Percentiles rank a stretch among this genome's conserved stretches.
phyloP scores from a whole-genome alignment of 2,329 filamentous ascomycete genomes.

The Trichoderma brevicompactum region DNA sequence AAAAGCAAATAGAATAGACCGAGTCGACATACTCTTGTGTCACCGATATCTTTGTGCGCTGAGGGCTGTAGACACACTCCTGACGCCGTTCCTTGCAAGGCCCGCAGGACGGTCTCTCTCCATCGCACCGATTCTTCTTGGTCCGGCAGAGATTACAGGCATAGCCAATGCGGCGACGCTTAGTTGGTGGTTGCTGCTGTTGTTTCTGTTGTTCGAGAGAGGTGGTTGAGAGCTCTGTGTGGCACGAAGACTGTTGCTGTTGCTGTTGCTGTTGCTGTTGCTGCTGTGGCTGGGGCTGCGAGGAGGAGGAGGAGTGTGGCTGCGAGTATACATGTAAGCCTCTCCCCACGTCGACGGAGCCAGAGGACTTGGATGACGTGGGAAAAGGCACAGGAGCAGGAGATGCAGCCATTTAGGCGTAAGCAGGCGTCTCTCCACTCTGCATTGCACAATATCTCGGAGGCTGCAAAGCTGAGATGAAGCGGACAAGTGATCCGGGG shows the following conservation, averaged over 20 bases:
- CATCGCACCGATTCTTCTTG: slow-evolving; percentile 24
- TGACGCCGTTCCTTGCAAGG: slow-evolving; percentile 26
- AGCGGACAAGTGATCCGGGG: slow-evolving; percentile 23
- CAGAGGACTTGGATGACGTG: not conserved
- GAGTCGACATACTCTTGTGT: slow-evolving; percentile 19
- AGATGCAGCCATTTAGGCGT: slow-evolving; percentile 17
- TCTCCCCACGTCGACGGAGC: slow-evolving; percentile 7
- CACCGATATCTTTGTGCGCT: slow-evolving; percentile 23
- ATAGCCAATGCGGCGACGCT: slow-evolving; percentile 21
- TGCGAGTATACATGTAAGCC: not conserved
- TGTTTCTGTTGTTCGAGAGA: not conserved
- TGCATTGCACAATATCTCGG: not conserved
- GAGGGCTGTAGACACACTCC: slow-evolving; percentile 24
- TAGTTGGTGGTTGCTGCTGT: slow-evolving; percentile 7
- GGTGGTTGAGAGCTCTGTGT: slow-evolving; percentile 5
- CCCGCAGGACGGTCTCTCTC: slow-evolving; percentile 20
- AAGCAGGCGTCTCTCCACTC: slow-evolving; percentile 16
- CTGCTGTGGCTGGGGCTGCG: slow-evolving; percentile 17
- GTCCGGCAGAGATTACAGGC: slow-evolving; percentile 20
- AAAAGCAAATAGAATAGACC: no score
- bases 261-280: slow-evolving; percentile 7
- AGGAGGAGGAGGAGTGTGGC: not conserved
- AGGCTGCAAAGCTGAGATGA: slow-evolving; percentile 2
- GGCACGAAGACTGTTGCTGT: slow-evolving; percentile 8
- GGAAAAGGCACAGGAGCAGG: slow-evolving; percentile 3